A percentile compares a stretch with the other conserved stretches of the same genome.
Evolutionary conservation across 345 rosid genomes (phyloP).

Genomic region (Gossypium sturtianum): DNA sequence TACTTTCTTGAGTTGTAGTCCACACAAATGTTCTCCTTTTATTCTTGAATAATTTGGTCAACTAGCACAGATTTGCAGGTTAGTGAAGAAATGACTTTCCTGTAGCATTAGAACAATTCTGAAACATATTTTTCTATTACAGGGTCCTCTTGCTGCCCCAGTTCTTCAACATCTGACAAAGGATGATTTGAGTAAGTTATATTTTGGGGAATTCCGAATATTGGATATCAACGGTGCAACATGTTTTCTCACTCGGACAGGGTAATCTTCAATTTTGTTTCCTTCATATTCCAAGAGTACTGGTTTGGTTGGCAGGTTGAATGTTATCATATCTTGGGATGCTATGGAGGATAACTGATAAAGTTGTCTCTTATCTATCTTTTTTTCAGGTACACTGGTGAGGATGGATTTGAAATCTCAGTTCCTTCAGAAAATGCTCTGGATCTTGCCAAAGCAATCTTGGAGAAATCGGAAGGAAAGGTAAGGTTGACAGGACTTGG

Average conservation of each 20-base stretch:
- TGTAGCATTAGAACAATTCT: neutral
- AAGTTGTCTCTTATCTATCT: neutral
- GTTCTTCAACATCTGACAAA: conserved; percentile 86
- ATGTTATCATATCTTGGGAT: neutral
- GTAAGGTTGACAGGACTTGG: conserved; percentile 89
- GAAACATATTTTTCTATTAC: conserved; percentile 12
- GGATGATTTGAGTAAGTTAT: conserved; percentile 86
- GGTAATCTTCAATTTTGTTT: conserved; percentile 41
- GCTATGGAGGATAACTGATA: neutral
- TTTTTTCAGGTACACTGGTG: conserved; percentile 78
- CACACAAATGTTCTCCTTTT: neutral
- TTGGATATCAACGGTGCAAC: conserved; percentile 70
- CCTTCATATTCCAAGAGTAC: neutral
- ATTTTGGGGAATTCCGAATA: conserved; percentile 84
- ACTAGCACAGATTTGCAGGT: neutral
- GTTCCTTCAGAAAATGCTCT: conserved; percentile 85
- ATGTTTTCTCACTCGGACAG: conserved; percentile 93
- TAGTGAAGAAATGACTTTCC: neutral
- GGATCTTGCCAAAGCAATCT: conserved; percentile 86
- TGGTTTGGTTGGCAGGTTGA: neutral
- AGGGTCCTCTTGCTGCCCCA: conserved; percentile 97
- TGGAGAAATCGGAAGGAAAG: conserved; percentile 93
- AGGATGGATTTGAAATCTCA: conserved; percentile 99
- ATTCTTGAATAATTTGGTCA: neutral
- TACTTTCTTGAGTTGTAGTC: neutral